A percentile compares a stretch with the other conserved stretches of the same genome.
These are phyloP conservation scores for Cryphonectria nitschkei DNA, from an alignment of 2,329 filamentous ascomycete genomes.

Conservation along the genomic window DNA sequence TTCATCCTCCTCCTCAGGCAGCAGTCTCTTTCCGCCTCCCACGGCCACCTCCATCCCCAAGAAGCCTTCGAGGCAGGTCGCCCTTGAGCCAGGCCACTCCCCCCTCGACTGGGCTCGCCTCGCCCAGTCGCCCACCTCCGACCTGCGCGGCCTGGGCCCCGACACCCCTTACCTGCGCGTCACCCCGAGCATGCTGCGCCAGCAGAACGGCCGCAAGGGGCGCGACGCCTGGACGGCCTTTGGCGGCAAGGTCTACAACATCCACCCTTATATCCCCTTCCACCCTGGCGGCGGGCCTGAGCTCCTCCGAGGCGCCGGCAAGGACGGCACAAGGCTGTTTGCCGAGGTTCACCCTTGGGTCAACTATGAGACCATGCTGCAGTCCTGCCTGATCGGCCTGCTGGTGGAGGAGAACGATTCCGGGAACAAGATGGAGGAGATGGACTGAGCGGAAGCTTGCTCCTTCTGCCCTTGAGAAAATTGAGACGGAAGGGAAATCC, in stretches of 20 bases:
- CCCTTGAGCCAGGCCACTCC: slow-evolving; percentile 87
- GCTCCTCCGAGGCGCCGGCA: slow-evolving; percentile 64
- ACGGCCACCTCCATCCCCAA: slow-evolving; percentile 46
- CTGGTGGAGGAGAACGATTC: slow-evolving; percentile 59
- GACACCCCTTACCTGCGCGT: slow-evolving; percentile 68
- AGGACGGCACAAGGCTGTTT: slow-evolving; percentile 66
- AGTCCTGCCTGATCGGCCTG: slow-evolving; percentile 65
- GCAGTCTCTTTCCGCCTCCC: slow-evolving; percentile 58
- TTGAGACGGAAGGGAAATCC: not conserved
- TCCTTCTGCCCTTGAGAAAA: not conserved
- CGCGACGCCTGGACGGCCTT: slow-evolving; percentile 90
- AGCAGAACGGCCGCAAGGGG: slow-evolving; percentile 80
- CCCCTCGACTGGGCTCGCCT: slow-evolving; percentile 95
- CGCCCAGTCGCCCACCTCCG: slow-evolving; percentile 57
- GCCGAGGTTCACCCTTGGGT: slow-evolving; percentile 73
- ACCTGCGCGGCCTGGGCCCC: slow-evolving; percentile 66
- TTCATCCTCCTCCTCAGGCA: slow-evolving; percentile 41
- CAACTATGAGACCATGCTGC: slow-evolving; percentile 72
- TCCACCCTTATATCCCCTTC: slow-evolving; percentile 85
- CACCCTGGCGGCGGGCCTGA: slow-evolving; percentile 87
- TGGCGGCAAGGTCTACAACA: slow-evolving; percentile 91
- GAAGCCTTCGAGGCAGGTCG: slow-evolving; percentile 66
- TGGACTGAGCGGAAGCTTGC: slow-evolving; percentile 51
- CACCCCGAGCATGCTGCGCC: slow-evolving; percentile 77
- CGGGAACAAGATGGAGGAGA: slow-evolving; percentile 57